Evolutionary conservation across 495 filamentous ascomycete species (phyloP).

Genomic region (Hypoxylon fuscum): DNA sequence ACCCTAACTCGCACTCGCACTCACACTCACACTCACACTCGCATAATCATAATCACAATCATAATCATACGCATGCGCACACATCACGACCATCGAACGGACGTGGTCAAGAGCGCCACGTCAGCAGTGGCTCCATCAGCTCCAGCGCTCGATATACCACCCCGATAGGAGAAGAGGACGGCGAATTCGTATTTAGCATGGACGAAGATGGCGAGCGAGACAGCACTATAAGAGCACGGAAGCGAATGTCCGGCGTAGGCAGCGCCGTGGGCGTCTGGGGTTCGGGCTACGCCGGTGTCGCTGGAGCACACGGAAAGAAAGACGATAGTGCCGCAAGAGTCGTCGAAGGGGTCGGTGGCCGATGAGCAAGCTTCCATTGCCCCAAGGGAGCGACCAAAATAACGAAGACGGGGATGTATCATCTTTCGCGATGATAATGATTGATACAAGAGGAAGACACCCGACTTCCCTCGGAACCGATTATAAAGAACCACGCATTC

Average conservation of each 20-base stretch:
- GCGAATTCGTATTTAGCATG: constrained; percentile 82
- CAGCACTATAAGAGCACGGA: constrained; percentile 50
- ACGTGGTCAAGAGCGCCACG: constrained; percentile 57
- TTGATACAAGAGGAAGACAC: constrained; percentile 3
- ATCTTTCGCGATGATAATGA: constrained; percentile 9
- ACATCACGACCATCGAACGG: constrained; percentile 43
- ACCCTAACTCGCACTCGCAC: constrained; percentile 46
- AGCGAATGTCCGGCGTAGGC: constrained; percentile 51
- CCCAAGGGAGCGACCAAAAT: constrained; percentile 5
- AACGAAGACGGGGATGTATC: constrained; percentile 13
- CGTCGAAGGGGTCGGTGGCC: constrained; percentile 42
- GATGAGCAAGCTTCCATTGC: constrained; percentile 30
- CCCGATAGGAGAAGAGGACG: constrained; percentile 78
- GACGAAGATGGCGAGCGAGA: constrained; percentile 74
- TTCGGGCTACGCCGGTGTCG: constrained; percentile 52
- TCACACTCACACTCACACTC: too few relatives aligned
- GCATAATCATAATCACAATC: too few relatives aligned
- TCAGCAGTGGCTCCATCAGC: constrained; percentile 60
- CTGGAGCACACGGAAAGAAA: constrained; percentile 43
- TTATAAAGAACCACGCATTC: constrained; percentile 2
- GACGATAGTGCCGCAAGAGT: constrained; percentile 39
- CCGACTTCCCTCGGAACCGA: constrained; percentile 1
- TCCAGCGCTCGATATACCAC: constrained; percentile 66
- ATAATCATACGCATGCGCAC: neutral
- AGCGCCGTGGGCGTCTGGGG: constrained; percentile 45